These are phyloP conservation scores for Claviceps purpurea DNA, from an alignment of 2,329 filamentous ascomycete species.

Conservation along the genomic window DNA sequence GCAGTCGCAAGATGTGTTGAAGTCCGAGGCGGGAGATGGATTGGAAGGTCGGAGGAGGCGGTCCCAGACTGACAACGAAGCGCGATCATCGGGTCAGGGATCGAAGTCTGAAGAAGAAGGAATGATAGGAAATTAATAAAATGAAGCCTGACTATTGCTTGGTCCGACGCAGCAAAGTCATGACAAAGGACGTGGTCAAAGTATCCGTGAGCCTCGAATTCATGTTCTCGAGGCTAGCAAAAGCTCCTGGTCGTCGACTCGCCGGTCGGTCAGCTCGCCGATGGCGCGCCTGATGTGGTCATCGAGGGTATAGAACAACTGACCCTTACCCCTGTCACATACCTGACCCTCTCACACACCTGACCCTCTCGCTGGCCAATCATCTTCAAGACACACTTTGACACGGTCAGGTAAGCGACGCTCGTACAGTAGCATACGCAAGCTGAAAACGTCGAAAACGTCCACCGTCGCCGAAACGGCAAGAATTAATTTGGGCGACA, in stretches of 20 bases:
- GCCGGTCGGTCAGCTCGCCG: not conserved
- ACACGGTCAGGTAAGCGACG: too few species aligned
- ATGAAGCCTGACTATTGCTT: not conserved
- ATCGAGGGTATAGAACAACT: too few species aligned
- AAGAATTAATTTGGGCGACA: too few species aligned
- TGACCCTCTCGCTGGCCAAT: too few species aligned
- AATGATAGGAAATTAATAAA: not conserved
- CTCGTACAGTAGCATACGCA: too few species aligned
- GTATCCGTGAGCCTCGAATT: not conserved
- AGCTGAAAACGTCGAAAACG: too few species aligned
- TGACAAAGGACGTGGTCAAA: not conserved
- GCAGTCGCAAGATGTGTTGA: conserved; percentile 1
- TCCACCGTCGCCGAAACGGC: too few species aligned
- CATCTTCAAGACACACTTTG: too few species aligned
- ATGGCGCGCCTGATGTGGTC: not conserved
- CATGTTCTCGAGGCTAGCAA: not conserved
- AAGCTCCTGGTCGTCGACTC: not conserved
- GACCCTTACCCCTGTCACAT: too few species aligned
- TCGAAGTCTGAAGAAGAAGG: not conserved
- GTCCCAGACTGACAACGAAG: not conserved
- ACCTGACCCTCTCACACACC: too few species aligned
- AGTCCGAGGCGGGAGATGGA: not conserved
- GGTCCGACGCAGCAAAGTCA: not conserved
- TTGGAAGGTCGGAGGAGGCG: not conserved
- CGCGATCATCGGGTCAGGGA: conserved; percentile 1